Conservation (phyloP, 495 filamentous ascomycete species). For the Neurospora sp. region DNA sequence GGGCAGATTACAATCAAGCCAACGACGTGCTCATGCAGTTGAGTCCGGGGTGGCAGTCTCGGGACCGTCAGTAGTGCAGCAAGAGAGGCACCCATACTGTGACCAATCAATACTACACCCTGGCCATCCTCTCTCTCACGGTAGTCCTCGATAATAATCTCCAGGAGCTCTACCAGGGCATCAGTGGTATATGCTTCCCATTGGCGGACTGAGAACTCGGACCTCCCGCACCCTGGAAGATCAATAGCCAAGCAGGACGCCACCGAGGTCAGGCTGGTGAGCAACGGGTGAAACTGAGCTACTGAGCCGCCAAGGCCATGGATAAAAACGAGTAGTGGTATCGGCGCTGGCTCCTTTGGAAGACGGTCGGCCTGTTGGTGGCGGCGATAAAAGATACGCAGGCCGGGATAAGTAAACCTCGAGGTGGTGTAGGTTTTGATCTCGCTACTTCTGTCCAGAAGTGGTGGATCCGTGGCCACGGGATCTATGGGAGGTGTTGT, state of each 20-base stretch:
- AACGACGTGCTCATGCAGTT: constrained; percentile 52
- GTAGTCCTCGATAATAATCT: constrained; percentile 60
- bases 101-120: constrained; percentile 69
- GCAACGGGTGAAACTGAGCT: constrained; percentile 74
- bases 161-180: constrained; percentile 64
- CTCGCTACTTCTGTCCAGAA: constrained; percentile 67
- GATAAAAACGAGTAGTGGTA: constrained; percentile 84
- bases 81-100: constrained; percentile 80
- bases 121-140: constrained; percentile 57
- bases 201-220: constrained; percentile 53
- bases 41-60: constrained; percentile 30
- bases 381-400: constrained; percentile 74
- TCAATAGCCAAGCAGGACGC: constrained; percentile 87
- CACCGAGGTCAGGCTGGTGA: constrained; percentile 73
- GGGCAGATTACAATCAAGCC: constrained; percentile 80
- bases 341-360: constrained; percentile 55
- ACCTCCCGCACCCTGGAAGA: constrained; percentile 78
- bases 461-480: constrained; percentile 54
- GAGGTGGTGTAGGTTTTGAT: constrained; percentile 62
- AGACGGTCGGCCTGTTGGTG: constrained; percentile 75
- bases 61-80: constrained; percentile 64
- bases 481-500: constrained; percentile 11
- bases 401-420: constrained; percentile 57
- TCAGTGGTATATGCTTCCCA: constrained; percentile 77
- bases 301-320: constrained; percentile 86